These are phyloP conservation scores for Paramyrothecium roridum DNA, from an alignment of 2,329 filamentous ascomycete species.

Conservation along the genomic window DNA sequence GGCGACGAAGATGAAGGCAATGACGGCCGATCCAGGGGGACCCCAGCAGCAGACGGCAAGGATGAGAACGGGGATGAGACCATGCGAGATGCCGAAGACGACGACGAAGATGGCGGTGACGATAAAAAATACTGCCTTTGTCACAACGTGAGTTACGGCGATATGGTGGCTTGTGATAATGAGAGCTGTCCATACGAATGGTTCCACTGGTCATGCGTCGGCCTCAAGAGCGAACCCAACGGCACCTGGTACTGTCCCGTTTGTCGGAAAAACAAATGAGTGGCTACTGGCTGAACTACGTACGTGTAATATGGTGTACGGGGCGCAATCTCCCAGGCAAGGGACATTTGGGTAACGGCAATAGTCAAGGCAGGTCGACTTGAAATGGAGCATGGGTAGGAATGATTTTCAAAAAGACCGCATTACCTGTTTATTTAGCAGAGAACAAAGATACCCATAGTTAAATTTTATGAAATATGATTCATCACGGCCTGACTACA, in stretches of 20 bases:
- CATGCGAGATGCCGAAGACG: slow-evolving; percentile 51
- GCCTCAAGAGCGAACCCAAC: slow-evolving; percentile 64
- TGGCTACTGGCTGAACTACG: neutral
- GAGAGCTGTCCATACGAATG: slow-evolving; percentile 77
- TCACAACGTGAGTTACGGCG: slow-evolving; percentile 78
- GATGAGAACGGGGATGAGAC: slow-evolving; percentile 48
- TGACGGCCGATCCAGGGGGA: slow-evolving; percentile 28
- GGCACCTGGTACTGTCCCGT: slow-evolving; percentile 67
- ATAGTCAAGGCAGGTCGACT: neutral
- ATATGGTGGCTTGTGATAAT: slow-evolving; percentile 90
- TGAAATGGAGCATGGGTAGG: too few species aligned
- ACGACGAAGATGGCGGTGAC: slow-evolving; percentile 69
- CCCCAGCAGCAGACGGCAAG: slow-evolving; percentile 29
- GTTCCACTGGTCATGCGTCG: slow-evolving; percentile 81
- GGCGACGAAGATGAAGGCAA: slow-evolving; percentile 45
- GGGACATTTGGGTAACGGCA: neutral
- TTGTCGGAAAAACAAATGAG: slow-evolving; percentile 41
- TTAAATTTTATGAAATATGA: slow-evolving; percentile 1
- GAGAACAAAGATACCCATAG: slow-evolving; percentile 10
- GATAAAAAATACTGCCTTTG: slow-evolving; percentile 83
- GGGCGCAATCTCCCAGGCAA: neutral
- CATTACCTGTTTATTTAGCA: neutral
- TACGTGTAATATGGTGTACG: neutral
- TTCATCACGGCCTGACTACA: too few species aligned
- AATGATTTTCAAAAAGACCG: neutral